phyloP scores from a whole-genome alignment of 331 rosid species.

The Malus hybrid region DNA sequence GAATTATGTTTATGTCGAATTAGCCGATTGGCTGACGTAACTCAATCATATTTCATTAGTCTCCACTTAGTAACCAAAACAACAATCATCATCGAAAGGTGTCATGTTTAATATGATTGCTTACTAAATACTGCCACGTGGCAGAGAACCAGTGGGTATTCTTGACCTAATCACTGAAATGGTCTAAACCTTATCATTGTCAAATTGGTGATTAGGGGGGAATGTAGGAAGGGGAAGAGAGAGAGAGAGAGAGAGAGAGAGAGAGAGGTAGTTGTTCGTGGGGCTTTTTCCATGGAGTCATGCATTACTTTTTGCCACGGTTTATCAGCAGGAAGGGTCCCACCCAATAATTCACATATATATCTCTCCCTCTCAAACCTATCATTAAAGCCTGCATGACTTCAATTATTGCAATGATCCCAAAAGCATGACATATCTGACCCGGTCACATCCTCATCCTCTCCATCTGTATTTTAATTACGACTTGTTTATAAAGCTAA shows the following conservation, averaged over 20 bases:
- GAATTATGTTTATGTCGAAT: no score
- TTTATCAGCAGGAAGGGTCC: conserved; percentile 22
- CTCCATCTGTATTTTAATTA: conserved; percentile 36
- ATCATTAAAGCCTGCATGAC: conserved; percentile 88
- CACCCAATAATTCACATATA: conserved; percentile 42
- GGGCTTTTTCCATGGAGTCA: neutral
- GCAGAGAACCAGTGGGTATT: conserved; percentile 2
- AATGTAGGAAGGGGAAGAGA: neutral
- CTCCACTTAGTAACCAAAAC: no score
- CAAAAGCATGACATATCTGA: conserved; percentile 76
- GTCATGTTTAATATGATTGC: neutral
- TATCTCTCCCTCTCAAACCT: conserved; percentile 18
- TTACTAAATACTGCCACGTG: neutral
- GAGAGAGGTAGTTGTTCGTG: neutral
- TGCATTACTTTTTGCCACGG: conserved; percentile 10
- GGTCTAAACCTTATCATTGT: conserved; percentile 11
- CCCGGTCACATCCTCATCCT: conserved; percentile 53
- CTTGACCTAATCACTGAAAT: conserved; percentile 16
- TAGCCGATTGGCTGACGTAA: no score
- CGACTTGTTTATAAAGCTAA: conserved; percentile 32
- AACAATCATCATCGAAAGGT: neutral
- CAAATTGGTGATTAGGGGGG: conserved; percentile 16
- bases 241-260: no score
- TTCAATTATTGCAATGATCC: conserved; percentile 96
- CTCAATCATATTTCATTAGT: no score